phyloP scores from a whole-genome alignment of 768 basidiomycete genomes.

The Dacryopinax primogenitus region DNA sequence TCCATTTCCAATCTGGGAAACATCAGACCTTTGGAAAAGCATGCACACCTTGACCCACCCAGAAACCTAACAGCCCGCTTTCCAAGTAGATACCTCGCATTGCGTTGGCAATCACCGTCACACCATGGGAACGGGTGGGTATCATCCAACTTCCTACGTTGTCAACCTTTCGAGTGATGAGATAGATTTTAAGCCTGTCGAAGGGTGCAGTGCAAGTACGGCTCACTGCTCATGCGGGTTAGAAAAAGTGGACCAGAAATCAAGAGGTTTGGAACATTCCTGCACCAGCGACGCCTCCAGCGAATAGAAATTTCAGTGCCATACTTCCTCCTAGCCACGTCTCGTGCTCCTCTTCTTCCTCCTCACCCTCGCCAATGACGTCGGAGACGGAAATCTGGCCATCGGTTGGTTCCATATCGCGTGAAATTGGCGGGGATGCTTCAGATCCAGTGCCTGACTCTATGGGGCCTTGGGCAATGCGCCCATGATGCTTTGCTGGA shows the following conservation, averaged over 20 bases:
- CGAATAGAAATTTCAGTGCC: conserved; percentile 78
- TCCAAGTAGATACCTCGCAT: conserved; percentile 73
- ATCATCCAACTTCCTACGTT: conserved; percentile 42
- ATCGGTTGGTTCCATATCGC: neutral
- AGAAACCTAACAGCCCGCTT: conserved; percentile 81
- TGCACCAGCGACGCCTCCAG: conserved; percentile 89
- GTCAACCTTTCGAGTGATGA: conserved; percentile 79
- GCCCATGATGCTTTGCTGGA: conserved; percentile 20
- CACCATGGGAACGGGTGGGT: conserved; percentile 35
- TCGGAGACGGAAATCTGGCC: conserved; percentile 12
- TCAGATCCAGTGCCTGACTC: neutral
- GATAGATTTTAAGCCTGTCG: conserved; percentile 89
- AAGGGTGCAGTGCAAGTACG: conserved; percentile 95
- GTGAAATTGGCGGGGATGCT: neutral
- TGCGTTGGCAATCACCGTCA: conserved; percentile 57
- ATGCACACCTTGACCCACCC: conserved; percentile 54
- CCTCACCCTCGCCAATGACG: conserved; percentile 23
- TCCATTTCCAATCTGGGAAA: conserved; percentile 22
- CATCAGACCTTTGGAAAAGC: neutral
- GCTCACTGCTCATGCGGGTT: conserved; percentile 47
- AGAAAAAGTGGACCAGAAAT: no score
- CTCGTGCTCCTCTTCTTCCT: conserved; percentile 47
- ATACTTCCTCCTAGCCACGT: conserved; percentile 53
- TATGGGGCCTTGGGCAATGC: neutral
- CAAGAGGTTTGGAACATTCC: conserved; percentile 41